Conservation (phyloP, 2,329 filamentous ascomycete species). For the Cladosporium velox region DNA sequence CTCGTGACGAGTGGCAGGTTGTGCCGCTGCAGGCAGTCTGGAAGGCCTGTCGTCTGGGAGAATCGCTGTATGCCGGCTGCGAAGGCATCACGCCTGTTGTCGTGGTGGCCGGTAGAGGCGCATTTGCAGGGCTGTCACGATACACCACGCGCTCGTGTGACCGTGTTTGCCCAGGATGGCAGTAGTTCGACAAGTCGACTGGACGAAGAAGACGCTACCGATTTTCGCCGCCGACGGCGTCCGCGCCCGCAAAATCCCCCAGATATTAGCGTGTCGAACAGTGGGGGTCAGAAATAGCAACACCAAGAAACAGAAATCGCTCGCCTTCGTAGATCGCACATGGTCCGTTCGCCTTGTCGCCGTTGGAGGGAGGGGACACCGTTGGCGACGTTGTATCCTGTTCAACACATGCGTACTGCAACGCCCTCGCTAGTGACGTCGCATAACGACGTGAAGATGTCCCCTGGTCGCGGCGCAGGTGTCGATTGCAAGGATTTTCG, state of each 20-base stretch:
- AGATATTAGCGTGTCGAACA: conserved; percentile 10
- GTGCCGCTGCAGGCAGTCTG: neutral
- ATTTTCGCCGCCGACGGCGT: conserved; percentile 5
- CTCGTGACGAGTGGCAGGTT: conserved; percentile 14
- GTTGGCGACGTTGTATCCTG: neutral
- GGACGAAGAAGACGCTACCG: conserved; percentile 1
- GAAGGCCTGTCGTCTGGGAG: conserved; percentile 8
- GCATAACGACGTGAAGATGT: neutral
- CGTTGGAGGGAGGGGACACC: neutral
- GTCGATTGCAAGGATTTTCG: neutral
- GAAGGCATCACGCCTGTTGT: neutral
- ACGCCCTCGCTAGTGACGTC: neutral
- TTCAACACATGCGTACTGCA: neutral
- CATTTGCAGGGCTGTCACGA: neutral
- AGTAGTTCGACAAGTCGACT: neutral
- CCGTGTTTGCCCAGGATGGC: conserved; percentile 4
- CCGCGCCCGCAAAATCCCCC: conserved; percentile 17
- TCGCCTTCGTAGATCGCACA: conserved; percentile 9
- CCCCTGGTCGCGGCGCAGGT: neutral
- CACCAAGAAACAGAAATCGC: conserved; percentile 1
- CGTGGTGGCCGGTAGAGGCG: conserved; percentile 15
- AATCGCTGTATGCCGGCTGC: neutral
- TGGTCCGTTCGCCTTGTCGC: neutral
- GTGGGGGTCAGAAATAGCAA: conserved; percentile 15
- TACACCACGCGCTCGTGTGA: conserved; percentile 14